phyloP scores from a whole-genome alignment of 805 yeast genomes.

The Candida railenensis region DNA sequence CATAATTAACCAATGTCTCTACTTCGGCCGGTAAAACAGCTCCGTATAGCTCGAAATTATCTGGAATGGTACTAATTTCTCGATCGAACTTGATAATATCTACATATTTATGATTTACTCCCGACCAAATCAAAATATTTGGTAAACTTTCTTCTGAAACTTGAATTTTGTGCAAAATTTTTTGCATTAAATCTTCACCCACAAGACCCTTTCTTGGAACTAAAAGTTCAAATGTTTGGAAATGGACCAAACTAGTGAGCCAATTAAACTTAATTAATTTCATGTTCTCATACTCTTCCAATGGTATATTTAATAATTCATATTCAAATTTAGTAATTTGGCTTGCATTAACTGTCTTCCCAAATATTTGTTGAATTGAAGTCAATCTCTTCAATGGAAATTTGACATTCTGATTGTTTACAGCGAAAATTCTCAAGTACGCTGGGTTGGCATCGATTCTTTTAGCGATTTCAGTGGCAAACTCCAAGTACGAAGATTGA shows the following conservation, averaged over 20 bases:
- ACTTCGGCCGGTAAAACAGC: constrained; percentile 45
- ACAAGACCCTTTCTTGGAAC: constrained; percentile 64
- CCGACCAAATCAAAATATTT: constrained; percentile 58
- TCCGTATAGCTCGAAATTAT: constrained; percentile 35
- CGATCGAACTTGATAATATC: constrained; percentile 38
- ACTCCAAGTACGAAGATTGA: constrained; percentile 52
- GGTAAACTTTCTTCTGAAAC: constrained; percentile 47
- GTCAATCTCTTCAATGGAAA: constrained; percentile 41
- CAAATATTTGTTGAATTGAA: constrained; percentile 40
- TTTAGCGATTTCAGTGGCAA: constrained; percentile 62
- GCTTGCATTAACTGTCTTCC: constrained; percentile 43
- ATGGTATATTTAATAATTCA: constrained; percentile 72
- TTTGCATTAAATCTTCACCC: constrained; percentile 49
- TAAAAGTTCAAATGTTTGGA: constrained; percentile 64
- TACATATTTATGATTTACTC: constrained; percentile 37
- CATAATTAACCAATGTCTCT: constrained; percentile 34
- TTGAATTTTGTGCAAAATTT: constrained; percentile 54
- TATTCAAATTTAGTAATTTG: constrained; percentile 56
- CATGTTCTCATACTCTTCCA: constrained; percentile 77
- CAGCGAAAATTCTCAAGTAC: constrained; percentile 63
- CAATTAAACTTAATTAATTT: constrained; percentile 64
- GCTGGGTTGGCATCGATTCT: constrained; percentile 51
- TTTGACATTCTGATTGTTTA: constrained; percentile 56
- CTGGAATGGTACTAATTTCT: constrained; percentile 32
- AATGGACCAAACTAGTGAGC: constrained; percentile 70